These are phyloP conservation scores for Pythium rishiriense DNA, from an alignment of 352 stramenopile species.

Conservation along the genomic window DNA sequence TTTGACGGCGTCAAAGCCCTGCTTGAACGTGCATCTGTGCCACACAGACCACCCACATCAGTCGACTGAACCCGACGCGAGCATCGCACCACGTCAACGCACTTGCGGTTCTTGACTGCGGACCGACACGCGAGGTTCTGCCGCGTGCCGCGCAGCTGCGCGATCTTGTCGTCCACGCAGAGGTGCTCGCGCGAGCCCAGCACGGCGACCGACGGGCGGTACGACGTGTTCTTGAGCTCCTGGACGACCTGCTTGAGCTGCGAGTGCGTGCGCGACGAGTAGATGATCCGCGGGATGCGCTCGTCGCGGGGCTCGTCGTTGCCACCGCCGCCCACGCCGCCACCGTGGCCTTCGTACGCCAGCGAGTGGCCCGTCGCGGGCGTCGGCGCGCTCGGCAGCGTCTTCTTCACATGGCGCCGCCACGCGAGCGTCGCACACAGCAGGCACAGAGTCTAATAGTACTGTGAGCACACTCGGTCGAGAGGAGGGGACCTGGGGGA, in stretches of 20 bases:
- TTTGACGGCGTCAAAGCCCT: conserved; percentile 68
- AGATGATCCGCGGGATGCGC: conserved; percentile 93
- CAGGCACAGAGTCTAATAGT: conserved; percentile 93
- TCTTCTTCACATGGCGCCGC: conserved; percentile 79
- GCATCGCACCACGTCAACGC: background rate
- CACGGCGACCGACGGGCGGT: conserved; percentile 86
- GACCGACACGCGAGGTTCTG: conserved; percentile 88
- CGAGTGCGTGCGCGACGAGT: conserved; percentile 98
- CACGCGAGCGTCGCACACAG: conserved; percentile 95
- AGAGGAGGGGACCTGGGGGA: background rate
- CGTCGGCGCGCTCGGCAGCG: conserved; percentile 17
- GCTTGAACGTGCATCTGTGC: conserved; percentile 71
- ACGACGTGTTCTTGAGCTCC: conserved; percentile 96
- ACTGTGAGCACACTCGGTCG: background rate
- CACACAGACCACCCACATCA: background rate
- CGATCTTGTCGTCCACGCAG: conserved; percentile 95
- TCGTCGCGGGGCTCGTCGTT: conserved; percentile 33
- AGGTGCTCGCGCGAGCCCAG: conserved; percentile 96
- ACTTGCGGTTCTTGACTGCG: conserved; percentile 90
- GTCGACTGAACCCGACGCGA: background rate
- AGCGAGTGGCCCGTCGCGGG: conserved; percentile 13
- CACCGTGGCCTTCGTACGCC: conserved; percentile 51
- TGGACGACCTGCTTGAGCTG: conserved; percentile 97
- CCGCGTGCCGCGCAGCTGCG: conserved; percentile 74
- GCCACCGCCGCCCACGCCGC: conserved; percentile 21